Percentiles rank a stretch among this genome's conserved stretches.
phyloP scores from a whole-genome alignment of 345 rosid genomes.

The Noccaea caerulescens region DNA sequence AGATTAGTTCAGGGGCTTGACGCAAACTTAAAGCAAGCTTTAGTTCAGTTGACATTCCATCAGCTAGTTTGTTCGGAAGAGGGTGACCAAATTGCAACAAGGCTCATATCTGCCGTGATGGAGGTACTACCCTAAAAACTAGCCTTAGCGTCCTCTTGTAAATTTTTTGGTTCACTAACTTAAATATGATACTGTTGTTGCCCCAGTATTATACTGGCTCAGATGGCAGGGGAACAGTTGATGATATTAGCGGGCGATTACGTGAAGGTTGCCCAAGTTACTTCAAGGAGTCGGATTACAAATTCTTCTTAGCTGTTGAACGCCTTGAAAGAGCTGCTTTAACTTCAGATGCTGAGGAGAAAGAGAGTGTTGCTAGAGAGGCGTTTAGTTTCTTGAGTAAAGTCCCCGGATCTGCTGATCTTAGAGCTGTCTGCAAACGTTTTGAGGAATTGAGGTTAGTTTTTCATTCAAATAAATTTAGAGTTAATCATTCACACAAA shows the following conservation, averaged over 20 bases:
- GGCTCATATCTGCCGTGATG: constrained; percentile 84
- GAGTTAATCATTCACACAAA: constrained; percentile 18
- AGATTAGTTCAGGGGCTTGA: constrained; percentile 89
- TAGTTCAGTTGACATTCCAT: constrained; percentile 85
- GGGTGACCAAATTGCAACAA: constrained; percentile 88
- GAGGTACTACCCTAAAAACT: constrained; percentile 58
- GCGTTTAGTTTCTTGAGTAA: constrained; percentile 83
- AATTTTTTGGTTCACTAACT: constrained; percentile 25
- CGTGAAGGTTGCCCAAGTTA: constrained; percentile 96
- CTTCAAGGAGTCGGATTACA: constrained; percentile 94
- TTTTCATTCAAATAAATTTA: constrained; percentile 34
- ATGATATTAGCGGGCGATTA: constrained; percentile 82
- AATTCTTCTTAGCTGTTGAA: constrained; percentile 97
- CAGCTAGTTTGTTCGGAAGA: constrained; percentile 94
- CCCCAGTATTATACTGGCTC: constrained; percentile 93
- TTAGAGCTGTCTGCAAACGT: constrained; percentile 90
- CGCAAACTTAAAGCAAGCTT: constrained; percentile 58
- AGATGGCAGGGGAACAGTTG: constrained; percentile 98
- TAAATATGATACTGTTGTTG: constrained; percentile 28
- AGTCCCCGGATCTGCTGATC: constrained; percentile 94
- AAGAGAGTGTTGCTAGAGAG: constrained; percentile 85
- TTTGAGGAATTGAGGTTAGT: constrained; percentile 93
- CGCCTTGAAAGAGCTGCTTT: constrained; percentile 87
- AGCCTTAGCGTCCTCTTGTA: constrained; percentile 11
- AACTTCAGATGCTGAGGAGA: constrained; percentile 67